phyloP scores from a whole-genome alignment of 495 filamentous ascomycete species.

The Neurospora sp. region DNA sequence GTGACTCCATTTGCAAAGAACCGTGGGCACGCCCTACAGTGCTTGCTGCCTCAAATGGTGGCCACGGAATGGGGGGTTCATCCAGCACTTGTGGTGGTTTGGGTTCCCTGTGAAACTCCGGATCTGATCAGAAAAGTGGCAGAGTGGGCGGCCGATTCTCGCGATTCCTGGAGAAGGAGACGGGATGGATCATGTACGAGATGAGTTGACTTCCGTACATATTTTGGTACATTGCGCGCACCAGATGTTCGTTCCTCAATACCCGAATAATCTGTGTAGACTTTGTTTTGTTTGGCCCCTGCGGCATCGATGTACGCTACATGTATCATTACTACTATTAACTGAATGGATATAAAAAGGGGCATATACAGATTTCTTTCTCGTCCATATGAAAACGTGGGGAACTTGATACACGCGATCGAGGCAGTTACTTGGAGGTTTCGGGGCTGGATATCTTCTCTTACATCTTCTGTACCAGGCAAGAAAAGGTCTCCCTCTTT shows the following conservation, averaged over 20 bases:
- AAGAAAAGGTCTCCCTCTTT: no score
- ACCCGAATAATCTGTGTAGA: neutral
- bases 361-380: neutral
- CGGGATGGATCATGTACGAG: neutral
- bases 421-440: neutral
- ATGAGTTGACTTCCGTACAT: neutral
- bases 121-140: neutral
- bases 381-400: neutral
- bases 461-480: no score
- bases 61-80: no score
- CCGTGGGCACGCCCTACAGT: neutral
- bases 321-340: constrained; percentile 6
- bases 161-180: neutral
- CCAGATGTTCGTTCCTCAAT: neutral
- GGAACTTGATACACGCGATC: neutral
- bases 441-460: no score
- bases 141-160: neutral
- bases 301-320: constrained; percentile 2
- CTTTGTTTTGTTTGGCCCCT: neutral
- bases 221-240: neutral
- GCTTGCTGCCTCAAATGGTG: neutral
- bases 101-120: neutral
- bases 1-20: neutral
- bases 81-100: neutral
- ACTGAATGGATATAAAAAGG: neutral